Percentiles rank a stretch among this genome's conserved stretches.
Evolutionary conservation across 2,329 filamentous ascomycete species (phyloP).

Genomic region (Hypoxylon sp.): DNA sequence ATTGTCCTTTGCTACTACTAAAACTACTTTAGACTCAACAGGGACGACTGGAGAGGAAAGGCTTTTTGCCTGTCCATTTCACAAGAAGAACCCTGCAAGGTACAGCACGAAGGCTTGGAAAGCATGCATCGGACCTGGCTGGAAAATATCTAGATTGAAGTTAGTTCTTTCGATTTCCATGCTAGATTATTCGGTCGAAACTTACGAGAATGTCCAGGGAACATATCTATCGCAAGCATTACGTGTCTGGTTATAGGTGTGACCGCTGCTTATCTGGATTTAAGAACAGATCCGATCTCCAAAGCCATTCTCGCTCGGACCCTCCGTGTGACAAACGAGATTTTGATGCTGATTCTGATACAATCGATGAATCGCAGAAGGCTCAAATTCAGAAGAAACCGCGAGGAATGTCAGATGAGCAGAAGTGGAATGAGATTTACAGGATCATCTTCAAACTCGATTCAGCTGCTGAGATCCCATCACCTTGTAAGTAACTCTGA

Average conservation of each 20-base stretch:
- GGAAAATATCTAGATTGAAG: conserved; percentile 38
- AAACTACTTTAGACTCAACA: neutral
- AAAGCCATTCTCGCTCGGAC: conserved; percentile 32
- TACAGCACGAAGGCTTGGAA: conserved; percentile 37
- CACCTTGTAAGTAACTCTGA: conserved; percentile 39
- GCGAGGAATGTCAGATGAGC: conserved; percentile 34
- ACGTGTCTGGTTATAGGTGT: conserved; percentile 30
- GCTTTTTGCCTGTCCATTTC: conserved; percentile 36
- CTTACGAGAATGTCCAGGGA: conserved; percentile 34
- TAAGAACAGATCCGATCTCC: conserved; percentile 28
- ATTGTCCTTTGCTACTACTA: neutral
- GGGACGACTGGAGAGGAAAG: conserved; percentile 5
- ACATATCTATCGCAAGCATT: conserved; percentile 44
- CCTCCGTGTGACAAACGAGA: conserved; percentile 26
- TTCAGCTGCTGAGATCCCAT: conserved; percentile 34
- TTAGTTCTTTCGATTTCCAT: conserved; percentile 4
- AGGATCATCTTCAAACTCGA: conserved; percentile 41
- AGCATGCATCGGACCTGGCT: conserved; percentile 29
- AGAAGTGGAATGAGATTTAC: conserved; percentile 45
- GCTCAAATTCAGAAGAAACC: conserved; percentile 37
- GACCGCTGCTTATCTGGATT: conserved; percentile 41
- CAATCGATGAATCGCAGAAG: conserved; percentile 35
- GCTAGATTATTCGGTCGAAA: no score
- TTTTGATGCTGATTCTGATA: conserved; percentile 8
- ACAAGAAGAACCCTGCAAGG: conserved; percentile 26